phyloP scores from a whole-genome alignment of 768 basidiomycete genomes.

The Suillus subaureus region DNA sequence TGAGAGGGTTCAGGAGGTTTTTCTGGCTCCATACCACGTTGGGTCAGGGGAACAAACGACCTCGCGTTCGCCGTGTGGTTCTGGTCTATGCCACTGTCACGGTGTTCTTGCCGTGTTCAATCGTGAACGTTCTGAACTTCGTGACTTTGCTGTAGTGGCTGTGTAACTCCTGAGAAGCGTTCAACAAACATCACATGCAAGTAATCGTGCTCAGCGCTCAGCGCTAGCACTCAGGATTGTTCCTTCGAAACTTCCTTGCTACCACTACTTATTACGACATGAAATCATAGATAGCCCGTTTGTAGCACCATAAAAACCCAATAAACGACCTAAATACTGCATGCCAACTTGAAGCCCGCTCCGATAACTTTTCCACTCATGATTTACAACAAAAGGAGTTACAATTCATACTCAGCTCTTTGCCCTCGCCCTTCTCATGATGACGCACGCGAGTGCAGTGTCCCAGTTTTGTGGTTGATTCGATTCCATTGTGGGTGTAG shows the following conservation, averaged over 20 bases:
- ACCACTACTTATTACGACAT: not conserved
- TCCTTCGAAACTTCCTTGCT: not conserved
- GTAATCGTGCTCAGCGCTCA: not conserved
- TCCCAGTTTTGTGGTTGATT: constrained; percentile 32
- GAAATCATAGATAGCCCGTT: not conserved
- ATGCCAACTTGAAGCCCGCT: not conserved
- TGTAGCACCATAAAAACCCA: constrained; percentile 2
- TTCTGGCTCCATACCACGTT: constrained; percentile 13
- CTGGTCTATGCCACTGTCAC: not conserved
- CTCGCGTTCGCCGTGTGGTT: not conserved
- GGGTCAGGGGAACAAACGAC: not conserved
- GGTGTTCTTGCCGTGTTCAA: not conserved
- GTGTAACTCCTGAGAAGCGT: not conserved
- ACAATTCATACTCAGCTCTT: not conserved
- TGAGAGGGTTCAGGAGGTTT: constrained; percentile 47
- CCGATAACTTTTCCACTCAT: not conserved
- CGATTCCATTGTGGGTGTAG: not conserved
- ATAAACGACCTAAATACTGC: constrained; percentile 9
- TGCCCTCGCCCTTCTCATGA: not conserved
- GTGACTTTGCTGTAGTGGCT: not conserved
- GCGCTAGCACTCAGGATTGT: not conserved
- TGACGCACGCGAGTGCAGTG: constrained; percentile 23
- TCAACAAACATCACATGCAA: not conserved
- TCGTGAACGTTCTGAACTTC: too few species aligned
- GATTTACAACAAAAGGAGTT: not conserved